These are phyloP conservation scores for Dendryphion nanum DNA, from an alignment of 2,329 filamentous ascomycete genomes.

Conservation along the genomic window DNA sequence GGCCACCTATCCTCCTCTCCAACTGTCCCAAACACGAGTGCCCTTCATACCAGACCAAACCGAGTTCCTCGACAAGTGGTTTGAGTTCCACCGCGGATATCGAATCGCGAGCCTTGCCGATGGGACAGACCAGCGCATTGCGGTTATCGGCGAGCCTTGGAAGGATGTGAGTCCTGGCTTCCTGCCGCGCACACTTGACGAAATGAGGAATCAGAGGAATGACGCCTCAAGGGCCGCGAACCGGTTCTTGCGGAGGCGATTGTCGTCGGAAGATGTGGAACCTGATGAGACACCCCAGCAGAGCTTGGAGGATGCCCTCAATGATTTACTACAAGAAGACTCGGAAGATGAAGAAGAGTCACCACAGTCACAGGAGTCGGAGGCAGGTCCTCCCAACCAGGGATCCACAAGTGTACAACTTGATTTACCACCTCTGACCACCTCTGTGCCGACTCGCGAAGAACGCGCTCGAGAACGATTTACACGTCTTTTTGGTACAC, in stretches of 20 bases:
- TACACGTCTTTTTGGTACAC: constrained; percentile 44
- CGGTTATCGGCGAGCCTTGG: constrained; percentile 49
- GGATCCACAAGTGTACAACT: neutral
- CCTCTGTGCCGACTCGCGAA: constrained; percentile 7
- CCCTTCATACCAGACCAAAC: constrained; percentile 48
- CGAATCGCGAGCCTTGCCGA: constrained; percentile 40
- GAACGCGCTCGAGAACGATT: constrained; percentile 28
- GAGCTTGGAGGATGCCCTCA: constrained; percentile 35
- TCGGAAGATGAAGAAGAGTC: constrained; percentile 16
- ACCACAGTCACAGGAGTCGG: neutral
- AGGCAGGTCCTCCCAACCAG: too few species aligned
- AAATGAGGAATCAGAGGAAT: constrained; percentile 38
- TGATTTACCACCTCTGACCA: neutral
- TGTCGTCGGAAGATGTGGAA: constrained; percentile 23
- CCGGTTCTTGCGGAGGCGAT: constrained; percentile 18
- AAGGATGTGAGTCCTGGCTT: constrained; percentile 47
- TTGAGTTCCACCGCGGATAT: constrained; percentile 50
- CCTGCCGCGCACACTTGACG: constrained; percentile 47
- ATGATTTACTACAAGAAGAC: constrained; percentile 28
- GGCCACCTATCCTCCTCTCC: constrained; percentile 41
- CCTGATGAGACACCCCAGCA: constrained; percentile 21
- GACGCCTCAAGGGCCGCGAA: constrained; percentile 30
- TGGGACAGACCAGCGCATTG: constrained; percentile 45
- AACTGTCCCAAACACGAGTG: constrained; percentile 46
- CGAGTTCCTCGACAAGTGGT: constrained; percentile 48